Conservation (phyloP, 306 rosid genomes). For the Pyrus pyrifolia region DNA sequence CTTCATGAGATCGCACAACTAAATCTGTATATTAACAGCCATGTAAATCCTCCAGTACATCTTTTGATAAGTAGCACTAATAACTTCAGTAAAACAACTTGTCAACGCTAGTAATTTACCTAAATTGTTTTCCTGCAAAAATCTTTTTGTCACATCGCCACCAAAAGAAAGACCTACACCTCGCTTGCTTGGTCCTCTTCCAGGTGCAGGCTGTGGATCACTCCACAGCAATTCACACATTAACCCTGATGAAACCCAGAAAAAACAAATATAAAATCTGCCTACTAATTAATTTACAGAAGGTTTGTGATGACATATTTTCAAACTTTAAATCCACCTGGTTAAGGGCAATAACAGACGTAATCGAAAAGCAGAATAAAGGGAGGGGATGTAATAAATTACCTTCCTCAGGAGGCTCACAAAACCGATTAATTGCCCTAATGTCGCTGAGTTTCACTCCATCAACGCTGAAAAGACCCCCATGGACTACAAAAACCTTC, state of each 20-base stretch:
- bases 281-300: background rate
- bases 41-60: conserved; percentile 8
- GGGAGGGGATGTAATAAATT: background rate
- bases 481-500: conserved; percentile 91
- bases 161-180: conserved; percentile 98
- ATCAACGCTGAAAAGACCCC: conserved; percentile 97
- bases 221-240: conserved; percentile 99
- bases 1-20: conserved; percentile 98
- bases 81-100: conserved; percentile 1
- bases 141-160: conserved; percentile 78
- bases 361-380: background rate
- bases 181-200: conserved; percentile 98
- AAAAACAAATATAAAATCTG: conserved; percentile 7
- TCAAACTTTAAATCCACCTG: background rate
- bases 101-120: conserved; percentile 35
- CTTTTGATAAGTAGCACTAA: background rate
- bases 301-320: background rate
- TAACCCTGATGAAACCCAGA: conserved; percentile 49
- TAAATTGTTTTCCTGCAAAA: conserved; percentile 79
- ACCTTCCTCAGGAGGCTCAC: conserved; percentile 99
- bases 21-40: conserved; percentile 49
- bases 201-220: conserved; percentile 91
- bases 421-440: conserved; percentile 83
- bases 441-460: conserved; percentile 89
- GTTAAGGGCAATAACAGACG: conserved; percentile 12